Evolutionary conservation across 352 stramenopile species (phyloP), one percentile per base, ranked within the genome.

Genomic region (Phytopythium ostracodes): DNA sequence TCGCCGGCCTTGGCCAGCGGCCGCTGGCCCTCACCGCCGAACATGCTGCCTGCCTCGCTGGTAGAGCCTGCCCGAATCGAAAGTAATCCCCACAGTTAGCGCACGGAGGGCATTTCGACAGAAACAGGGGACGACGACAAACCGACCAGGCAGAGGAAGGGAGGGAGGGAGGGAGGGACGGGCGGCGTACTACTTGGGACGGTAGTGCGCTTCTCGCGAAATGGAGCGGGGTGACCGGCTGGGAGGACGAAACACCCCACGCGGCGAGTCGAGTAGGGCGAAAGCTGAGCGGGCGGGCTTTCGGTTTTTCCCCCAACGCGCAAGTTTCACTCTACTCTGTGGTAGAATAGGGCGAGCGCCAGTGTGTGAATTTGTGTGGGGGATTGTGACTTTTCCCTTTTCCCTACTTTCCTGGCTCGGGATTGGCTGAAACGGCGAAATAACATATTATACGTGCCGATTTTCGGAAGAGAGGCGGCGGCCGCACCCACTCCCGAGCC

Each of bases 11-110:
- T 64, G n/a, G 38, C 66, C 49, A 59, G 36, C 7, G 77, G 60
- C n/a, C 70, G 67, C 52, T 68, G 54, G n/a, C 72, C 70, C 70
- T 85, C 84, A 63, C 53, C 53, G 35, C 77, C 73, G 49, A 88
- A 89, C 77, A 89, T 91, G 57, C 24, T 64, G 31, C 4, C 24
- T 64, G 31, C 4, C 10, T 17, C 9, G 14, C 2, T 25, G 52
- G n/a, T 4, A 11, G 31, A 17, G 20, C 8, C 33, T 38, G 33
- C 10, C 33, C 3, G 33, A 38, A 38, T 11, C 6, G 1, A 38
- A 38, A 4, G 11, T 33, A 36, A 25, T 36, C 46, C 15, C 8
- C 44, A 35, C 3, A 47, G 44, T 31, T n/a, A 15, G 10, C n/a
- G 22, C 22, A 25, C 9, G 22, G 1, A 51, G 9, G 44, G 11